phyloP scores from a whole-genome alignment of 768 basidiomycete genomes.

The Xerocomellus amylosporus region DNA sequence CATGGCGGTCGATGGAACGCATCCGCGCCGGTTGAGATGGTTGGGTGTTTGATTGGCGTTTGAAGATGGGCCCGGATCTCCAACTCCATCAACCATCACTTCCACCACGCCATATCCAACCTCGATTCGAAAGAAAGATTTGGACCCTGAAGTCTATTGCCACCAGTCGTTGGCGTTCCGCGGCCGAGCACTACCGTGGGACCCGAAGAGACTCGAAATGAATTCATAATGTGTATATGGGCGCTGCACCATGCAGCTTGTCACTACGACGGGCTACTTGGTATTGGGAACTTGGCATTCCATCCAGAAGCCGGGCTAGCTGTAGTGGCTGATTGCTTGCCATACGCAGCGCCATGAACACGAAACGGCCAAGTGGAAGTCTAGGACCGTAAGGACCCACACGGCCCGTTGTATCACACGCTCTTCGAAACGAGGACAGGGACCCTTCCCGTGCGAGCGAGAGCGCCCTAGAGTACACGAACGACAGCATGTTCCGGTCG shows the following conservation, averaged over 20 bases:
- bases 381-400: slow-evolving; percentile 7
- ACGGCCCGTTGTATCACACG: slow-evolving; percentile 2
- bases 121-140: not conserved
- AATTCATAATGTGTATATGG: slow-evolving; percentile 4
- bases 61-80: not conserved
- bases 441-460: slow-evolving; percentile 16
- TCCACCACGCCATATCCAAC: not conserved
- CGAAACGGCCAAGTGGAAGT: not conserved
- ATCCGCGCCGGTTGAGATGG: not conserved
- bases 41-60: not conserved
- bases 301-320: not conserved
- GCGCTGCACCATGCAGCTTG: not conserved
- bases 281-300: not conserved
- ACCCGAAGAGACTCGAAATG: slow-evolving; percentile 2
- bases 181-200: slow-evolving; percentile 12
- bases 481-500: slow-evolving; percentile 7
- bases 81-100: not conserved
- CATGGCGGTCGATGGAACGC: not conserved
- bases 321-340: slow-evolving; percentile 5
- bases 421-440: slow-evolving; percentile 16
- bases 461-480: slow-evolving; percentile 1
- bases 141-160: slow-evolving; percentile 18
- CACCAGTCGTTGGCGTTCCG: slow-evolving; percentile 12
- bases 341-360: not conserved
- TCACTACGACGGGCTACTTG: not conserved